Percentiles rank a stretch among this genome's conserved stretches.
Conservation (phyloP, 2,329 filamentous ascomycete genomes). For the Aspergillus chevalieri region DNA sequence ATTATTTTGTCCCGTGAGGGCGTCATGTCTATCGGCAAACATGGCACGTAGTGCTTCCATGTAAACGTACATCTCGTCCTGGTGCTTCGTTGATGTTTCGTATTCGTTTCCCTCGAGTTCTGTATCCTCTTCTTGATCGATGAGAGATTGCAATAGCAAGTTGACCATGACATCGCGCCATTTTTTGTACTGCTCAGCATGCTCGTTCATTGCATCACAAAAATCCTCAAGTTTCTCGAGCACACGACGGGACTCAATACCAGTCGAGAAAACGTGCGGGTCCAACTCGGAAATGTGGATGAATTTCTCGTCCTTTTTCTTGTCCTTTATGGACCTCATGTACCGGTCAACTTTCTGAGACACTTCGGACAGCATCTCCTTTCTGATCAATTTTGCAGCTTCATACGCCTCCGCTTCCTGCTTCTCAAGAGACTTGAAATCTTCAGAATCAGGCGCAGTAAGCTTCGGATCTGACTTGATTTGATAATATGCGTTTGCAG, state of each 20-base stretch:
- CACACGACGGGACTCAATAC: slow-evolving; percentile 66
- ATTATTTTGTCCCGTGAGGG: slow-evolving; percentile 72
- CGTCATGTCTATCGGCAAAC: slow-evolving; percentile 71
- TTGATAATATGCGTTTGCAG: slow-evolving; percentile 75
- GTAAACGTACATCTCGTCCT: slow-evolving; percentile 85
- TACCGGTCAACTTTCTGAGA: slow-evolving; percentile 54
- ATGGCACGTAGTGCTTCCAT: slow-evolving; percentile 69
- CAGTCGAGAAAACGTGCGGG: slow-evolving; percentile 49
- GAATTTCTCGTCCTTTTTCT: slow-evolving; percentile 50
- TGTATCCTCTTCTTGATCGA: slow-evolving; percentile 71
- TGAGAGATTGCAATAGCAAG: slow-evolving; percentile 65
- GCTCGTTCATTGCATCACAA: slow-evolving; percentile 61
- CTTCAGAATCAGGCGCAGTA: slow-evolving; percentile 60
- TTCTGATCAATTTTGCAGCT: slow-evolving; percentile 66
- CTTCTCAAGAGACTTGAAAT: slow-evolving; percentile 61
- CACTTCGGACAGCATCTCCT: slow-evolving; percentile 64
- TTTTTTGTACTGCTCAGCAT: slow-evolving; percentile 63
- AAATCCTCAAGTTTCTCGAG: slow-evolving; percentile 62
- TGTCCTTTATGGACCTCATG: slow-evolving; percentile 58
- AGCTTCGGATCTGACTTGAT: slow-evolving; percentile 65
- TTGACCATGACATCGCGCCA: slow-evolving; percentile 70
- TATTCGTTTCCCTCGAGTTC: slow-evolving; percentile 88
- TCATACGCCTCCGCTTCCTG: slow-evolving; percentile 71
- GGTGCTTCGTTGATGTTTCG: slow-evolving; percentile 74
- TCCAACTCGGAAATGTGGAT: slow-evolving; percentile 58